Evolutionary conservation across 129 eudicot genomes (phyloP).

Genomic region (Gnaphalium uliginosum): DNA sequence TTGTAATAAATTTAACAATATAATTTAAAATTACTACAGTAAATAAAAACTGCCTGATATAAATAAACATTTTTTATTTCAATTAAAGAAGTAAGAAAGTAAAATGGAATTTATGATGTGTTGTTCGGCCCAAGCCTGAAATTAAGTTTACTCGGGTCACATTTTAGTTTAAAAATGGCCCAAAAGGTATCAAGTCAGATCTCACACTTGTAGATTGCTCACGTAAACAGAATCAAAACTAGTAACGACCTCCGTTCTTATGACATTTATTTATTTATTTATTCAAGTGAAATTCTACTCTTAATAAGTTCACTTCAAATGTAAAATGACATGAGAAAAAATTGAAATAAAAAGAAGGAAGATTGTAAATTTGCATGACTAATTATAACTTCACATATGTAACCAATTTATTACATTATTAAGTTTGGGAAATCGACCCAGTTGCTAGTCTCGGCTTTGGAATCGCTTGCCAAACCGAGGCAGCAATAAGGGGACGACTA

Average conservation of each 20-base stretch:
- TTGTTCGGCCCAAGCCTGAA: background rate
- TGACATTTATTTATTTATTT: no score
- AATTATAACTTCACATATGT: slow-evolving; percentile 31
- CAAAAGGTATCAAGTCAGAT: background rate
- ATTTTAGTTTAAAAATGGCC: background rate
- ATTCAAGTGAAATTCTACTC: no score
- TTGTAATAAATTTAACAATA: no score
- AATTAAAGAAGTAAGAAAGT: background rate
- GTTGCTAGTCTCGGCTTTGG: slow-evolving; percentile 19
- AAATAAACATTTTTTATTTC: background rate
- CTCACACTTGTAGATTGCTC: background rate
- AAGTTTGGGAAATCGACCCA: slow-evolving; percentile 21
- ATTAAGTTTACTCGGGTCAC: background rate
- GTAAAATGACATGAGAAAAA: slow-evolving; percentile 2
- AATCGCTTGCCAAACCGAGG: slow-evolving; percentile 76
- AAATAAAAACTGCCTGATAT: background rate
- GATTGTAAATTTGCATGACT: slow-evolving; percentile 19
- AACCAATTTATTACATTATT: slow-evolving; percentile 24
- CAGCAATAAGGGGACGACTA: slow-evolving; percentile 71
- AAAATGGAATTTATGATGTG: background rate
- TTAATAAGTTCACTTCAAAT: background rate
- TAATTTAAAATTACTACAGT: no score
- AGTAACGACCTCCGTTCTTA: background rate
- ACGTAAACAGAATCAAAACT: background rate
- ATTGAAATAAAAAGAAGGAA: background rate